Evolutionary conservation across 1,284 basidiomycete genomes (phyloP).

Genomic region (Cystobasidium sp.): DNA sequence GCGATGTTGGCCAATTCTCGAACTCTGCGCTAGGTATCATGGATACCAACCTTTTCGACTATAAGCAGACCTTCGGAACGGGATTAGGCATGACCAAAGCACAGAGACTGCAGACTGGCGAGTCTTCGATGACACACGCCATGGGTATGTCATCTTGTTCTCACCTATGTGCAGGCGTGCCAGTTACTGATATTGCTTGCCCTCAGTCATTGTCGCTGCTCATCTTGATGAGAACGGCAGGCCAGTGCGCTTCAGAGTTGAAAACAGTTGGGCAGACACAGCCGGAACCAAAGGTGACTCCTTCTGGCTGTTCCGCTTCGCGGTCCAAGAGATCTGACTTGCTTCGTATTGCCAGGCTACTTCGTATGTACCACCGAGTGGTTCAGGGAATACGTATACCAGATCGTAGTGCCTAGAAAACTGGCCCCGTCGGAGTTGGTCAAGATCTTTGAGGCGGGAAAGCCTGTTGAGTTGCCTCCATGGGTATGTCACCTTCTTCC

Average conservation of each 20-base stretch:
- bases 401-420: constrained; percentile 77
- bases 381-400: constrained; percentile 88
- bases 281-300: constrained; percentile 72
- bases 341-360: constrained; percentile 59
- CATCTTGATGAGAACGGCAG: constrained; percentile 77
- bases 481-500: constrained; percentile 63
- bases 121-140: constrained; percentile 88
- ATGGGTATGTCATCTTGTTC: constrained; percentile 57
- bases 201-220: constrained; percentile 75
- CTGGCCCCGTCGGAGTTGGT: constrained; percentile 70
- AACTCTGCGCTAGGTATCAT: constrained; percentile 52
- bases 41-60: constrained; percentile 73
- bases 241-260: constrained; percentile 86
- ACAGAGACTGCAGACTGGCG: constrained; percentile 77
- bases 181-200: constrained; percentile 81
- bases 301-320: neutral
- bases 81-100: constrained; percentile 73
- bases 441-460: constrained; percentile 72
- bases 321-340: neutral
- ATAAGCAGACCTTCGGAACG: constrained; percentile 66
- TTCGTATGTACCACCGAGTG: constrained; percentile 76
- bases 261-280: constrained; percentile 90
- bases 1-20: constrained; percentile 63
- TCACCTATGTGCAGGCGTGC: constrained; percentile 31
- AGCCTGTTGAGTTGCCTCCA: constrained; percentile 70